Base-by-base conservation (phyloP, 192 early-diverging fungal genomes). In the Martensiomyces pterosporus region DNA sequence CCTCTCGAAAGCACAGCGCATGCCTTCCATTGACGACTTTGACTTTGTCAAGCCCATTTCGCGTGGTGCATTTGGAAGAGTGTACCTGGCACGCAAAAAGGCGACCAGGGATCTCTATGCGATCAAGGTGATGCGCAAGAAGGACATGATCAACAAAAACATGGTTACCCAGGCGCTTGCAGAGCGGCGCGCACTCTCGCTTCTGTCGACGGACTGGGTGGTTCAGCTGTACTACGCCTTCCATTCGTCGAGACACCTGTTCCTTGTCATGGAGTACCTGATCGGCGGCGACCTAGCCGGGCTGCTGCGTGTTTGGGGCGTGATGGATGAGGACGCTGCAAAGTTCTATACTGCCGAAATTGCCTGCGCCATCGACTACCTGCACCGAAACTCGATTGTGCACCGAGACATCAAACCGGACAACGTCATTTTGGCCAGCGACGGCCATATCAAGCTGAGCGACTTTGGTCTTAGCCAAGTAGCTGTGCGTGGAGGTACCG, bases 391-490 rank as follows among this genome's bases (percentile, higher is more conserved):
- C 49, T 88, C 91, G 6, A 98, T 98, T 37, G 85, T 84, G 14
- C 93, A 98, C 58, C 72, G 92, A 27, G 90, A 87, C 45, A 74
- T 88, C 27, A 87, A 88, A 60, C 84, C 85, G 0, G 85, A 86
- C 49, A 89, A 97, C 49, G 89, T 95, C 48, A 72, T 97, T 15
- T 76, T 97, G 43, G 85, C 83, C 52, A 79, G 81, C 24, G 85
- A 91, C 38, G 93, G 93, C 0, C 93, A 95, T 57, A 84, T 94
- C 67, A 95, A 95, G 59, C 60, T 95, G 43, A 93, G 90, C 9
- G 94, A 97, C 57, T 97, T 97, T 89, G 94, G 94, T 5, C 78
- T 97, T 4, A 92, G 91, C 37, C 80, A 88, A 21, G 88, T 93
- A 29, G 67, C 82, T 6, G 79, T 91, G 14, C 73, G 64, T 38